Evolutionary conservation across 768 basidiomycete genomes (phyloP), one percentile per base, ranked within the genome.

Genomic region (Brasilioporus rufonigricans): DNA sequence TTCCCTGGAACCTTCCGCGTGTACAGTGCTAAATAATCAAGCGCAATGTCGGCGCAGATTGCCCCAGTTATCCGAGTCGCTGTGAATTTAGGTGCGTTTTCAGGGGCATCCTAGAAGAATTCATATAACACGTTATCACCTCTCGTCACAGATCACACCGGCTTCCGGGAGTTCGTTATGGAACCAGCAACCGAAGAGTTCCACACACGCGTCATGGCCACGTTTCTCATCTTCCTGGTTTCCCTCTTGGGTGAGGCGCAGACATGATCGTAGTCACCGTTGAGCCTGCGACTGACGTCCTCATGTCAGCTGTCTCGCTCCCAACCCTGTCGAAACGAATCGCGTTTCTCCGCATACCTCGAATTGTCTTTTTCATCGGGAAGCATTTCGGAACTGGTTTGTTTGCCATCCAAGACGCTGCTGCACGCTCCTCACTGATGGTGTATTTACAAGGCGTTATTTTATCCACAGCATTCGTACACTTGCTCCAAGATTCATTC

Each of bases 341-440:
- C 14, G 74, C 76, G 7, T 76, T 75, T 53, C 61, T 91, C 21
- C 77, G 78, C 49, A 84, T 90, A 60, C 89, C 88, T 2, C 77
- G 78, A 23, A 73, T 88, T 16, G 62, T 86, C 18, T 92, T 93
- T 66, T 92, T 93, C 69, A 75, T 90, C n/a, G 89, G 87, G 36
- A 93, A 91, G 63, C 91, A 93, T 65, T 91, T 92, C 61, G 91
- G 91, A 33, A 92, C 91, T 14, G 83, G 85, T 82, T 13, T 2
- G 61, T 52, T 48, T 36, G 4, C n/a, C 27, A n/a, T 48, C 38
- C 23, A 32, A 2, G n/a, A 14, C 35, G 3, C 29, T 16, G 6
- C 10, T n/a, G 4, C 10, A 27, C n/a, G 14, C 33, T 21, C 35
- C 26, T 55, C 13, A 51, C 21, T 26, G 35, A 48, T 26, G 26